These are phyloP conservation scores for Porpolomopsis calyptriformis DNA, from an alignment of 768 basidiomycete genomes.

Conservation along the genomic window DNA sequence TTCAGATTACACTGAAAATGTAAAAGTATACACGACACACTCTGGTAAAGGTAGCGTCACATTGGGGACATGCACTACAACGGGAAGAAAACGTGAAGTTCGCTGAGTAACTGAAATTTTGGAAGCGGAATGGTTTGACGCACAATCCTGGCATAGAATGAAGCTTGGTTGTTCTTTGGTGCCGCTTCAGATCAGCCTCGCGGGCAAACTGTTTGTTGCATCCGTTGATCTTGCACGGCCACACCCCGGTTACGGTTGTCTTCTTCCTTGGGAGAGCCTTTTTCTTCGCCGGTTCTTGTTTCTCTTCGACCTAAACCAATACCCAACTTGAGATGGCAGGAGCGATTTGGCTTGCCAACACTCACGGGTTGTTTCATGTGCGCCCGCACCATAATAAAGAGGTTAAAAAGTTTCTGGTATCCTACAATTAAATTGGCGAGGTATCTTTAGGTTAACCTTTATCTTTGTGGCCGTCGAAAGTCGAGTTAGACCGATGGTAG, in stretches of 20 bases:
- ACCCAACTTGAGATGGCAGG: neutral
- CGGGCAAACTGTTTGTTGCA: constrained; percentile 76
- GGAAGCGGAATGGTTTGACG: constrained; percentile 17
- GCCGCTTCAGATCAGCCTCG: constrained; percentile 73
- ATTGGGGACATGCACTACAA: constrained; percentile 62
- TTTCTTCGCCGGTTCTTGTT: constrained; percentile 19
- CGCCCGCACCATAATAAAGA: constrained; percentile 6
- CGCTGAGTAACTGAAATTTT: constrained; percentile 10
- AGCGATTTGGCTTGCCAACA: neutral
- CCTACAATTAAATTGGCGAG: neutral
- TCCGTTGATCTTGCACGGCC: constrained; percentile 75
- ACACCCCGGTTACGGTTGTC: constrained; percentile 38
- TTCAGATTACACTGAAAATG: constrained; percentile 13
- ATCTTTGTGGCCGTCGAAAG: constrained; percentile 4
- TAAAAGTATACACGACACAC: constrained; percentile 31
- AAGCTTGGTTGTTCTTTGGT: constrained; percentile 69
- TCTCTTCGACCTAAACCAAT: constrained; percentile 6
- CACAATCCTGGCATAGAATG: constrained; percentile 71
- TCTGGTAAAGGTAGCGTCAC: constrained; percentile 70
- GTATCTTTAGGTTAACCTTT: constrained; percentile 1
- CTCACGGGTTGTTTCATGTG: constrained; percentile 8
- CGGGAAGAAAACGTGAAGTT: neutral
- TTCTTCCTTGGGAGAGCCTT: constrained; percentile 32
- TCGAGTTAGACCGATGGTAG: neutral
- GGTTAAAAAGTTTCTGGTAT: too few species aligned